Conservation (phyloP, 352 stramenopile species). For the Globisporangium solare region DNA sequence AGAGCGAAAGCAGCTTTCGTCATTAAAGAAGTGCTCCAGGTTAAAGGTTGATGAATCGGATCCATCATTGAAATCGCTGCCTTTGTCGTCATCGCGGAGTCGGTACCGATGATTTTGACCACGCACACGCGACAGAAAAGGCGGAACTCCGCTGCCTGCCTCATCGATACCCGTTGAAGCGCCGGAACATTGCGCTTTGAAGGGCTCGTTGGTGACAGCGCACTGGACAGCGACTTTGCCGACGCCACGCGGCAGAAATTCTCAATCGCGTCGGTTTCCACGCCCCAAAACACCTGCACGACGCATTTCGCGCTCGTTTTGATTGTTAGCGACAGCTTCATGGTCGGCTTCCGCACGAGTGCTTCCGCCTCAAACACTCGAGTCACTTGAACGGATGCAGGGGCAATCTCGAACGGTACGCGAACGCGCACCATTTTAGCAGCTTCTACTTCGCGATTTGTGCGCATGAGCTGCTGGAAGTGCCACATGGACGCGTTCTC, state of each 20-base stretch:
- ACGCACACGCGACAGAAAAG: slow-evolving; percentile 21
- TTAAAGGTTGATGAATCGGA: neutral
- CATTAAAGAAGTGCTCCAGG: slow-evolving; percentile 8
- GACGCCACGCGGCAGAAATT: neutral
- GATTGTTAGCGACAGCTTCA: slow-evolving; percentile 24
- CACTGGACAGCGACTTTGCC: neutral
- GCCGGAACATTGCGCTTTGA: slow-evolving; percentile 1
- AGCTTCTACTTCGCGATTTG: slow-evolving; percentile 26
- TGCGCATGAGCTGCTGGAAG: slow-evolving; percentile 56
- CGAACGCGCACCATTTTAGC: slow-evolving; percentile 37
- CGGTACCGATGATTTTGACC: slow-evolving; percentile 20
- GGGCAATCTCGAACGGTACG: slow-evolving; percentile 38
- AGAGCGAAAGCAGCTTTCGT: slow-evolving; percentile 9
- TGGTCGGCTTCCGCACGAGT: neutral
- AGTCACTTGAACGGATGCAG: slow-evolving; percentile 26
- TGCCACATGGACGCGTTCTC: slow-evolving; percentile 56
- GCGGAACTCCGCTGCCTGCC: slow-evolving; percentile 10
- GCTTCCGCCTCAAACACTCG: slow-evolving; percentile 5
- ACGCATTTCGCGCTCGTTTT: slow-evolving; percentile 16
- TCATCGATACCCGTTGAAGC: slow-evolving; percentile 4
- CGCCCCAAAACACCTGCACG: slow-evolving; percentile 34
- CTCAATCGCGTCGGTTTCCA: slow-evolving; percentile 24
- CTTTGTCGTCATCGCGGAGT: slow-evolving; percentile 21
- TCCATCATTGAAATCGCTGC: neutral
- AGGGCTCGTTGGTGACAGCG: neutral